phyloP scores from a whole-genome alignment of 2,329 filamentous ascomycete genomes.

The Ascochyta fabae region DNA sequence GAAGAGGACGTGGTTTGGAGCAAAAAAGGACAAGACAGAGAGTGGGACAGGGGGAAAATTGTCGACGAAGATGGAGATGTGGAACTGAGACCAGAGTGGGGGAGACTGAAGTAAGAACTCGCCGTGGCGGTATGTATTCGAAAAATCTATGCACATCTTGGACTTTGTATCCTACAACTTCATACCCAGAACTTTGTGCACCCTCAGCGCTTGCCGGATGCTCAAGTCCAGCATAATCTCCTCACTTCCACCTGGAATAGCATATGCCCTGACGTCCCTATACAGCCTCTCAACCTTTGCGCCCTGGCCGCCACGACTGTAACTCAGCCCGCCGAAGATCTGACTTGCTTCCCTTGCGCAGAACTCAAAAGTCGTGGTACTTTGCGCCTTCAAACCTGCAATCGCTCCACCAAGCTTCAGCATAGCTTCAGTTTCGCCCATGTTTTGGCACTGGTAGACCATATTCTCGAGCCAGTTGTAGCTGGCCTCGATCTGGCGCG shows the following conservation, averaged over 20 bases:
- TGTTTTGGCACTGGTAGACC: slow-evolving; percentile 89
- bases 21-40: slow-evolving; percentile 69
- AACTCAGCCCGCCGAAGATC: slow-evolving; percentile 94
- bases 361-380: slow-evolving; percentile 95
- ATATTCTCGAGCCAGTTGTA: slow-evolving; percentile 97
- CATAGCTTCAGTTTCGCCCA: slow-evolving; percentile 96
- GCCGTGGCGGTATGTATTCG: not conserved
- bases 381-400: slow-evolving; percentile 90
- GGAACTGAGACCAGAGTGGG: slow-evolving; percentile 59
- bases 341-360: slow-evolving; percentile 95
- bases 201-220: slow-evolving; percentile 86
- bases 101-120: slow-evolving; percentile 33
- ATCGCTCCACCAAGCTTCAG: slow-evolving; percentile 93
- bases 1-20: slow-evolving; percentile 76
- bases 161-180: slow-evolving; percentile 70
- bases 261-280: slow-evolving; percentile 93
- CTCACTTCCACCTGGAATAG: slow-evolving; percentile 90
- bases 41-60: slow-evolving; percentile 72
- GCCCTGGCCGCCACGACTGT: slow-evolving; percentile 91
- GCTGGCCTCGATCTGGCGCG: slow-evolving; percentile 94
- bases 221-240: slow-evolving; percentile 99
- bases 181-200: slow-evolving; percentile 92
- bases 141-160: not conserved
- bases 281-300: slow-evolving; percentile 95
- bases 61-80: slow-evolving; percentile 62